Base-by-base conservation (phyloP, 2,329 filamentous ascomycete genomes). In the Diplocarpon rosae region DNA sequence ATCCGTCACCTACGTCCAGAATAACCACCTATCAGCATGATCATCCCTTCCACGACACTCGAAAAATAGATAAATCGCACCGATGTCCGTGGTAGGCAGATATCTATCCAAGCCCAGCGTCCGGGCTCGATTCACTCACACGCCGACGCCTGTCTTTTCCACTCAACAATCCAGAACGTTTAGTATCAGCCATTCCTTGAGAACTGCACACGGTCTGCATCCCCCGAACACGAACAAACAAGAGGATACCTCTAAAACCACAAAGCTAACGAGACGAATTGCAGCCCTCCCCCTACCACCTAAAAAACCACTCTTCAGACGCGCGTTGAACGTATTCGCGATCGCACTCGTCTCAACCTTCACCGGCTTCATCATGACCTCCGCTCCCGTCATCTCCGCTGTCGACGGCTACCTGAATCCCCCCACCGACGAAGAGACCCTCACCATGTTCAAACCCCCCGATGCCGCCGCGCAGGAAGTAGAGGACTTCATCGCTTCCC, bases 401-500 rank as follows among this genome's bases (percentile, higher is more conserved):
- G 63, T 72, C 37, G 65, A 66, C 38, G 68, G 65, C 42, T 63
- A 77, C 50, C 52, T 74, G 47, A 66, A 69, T 47, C 75, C 76
- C 2, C 73, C 74, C 52, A 75, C 75, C 27, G 84, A 94, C 65
- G 78, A 76, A 57, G 85, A 93, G 55, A 84, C 83, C 16, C 73
- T 92, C 49, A 62, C 64, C 4, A 69, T 83, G 52, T 95, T 78
- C 68, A 64, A 65, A 3, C 76, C 76, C 12, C 61, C 64, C 28
- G 75, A 78, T 60, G 73, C 72, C 10, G 55, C 61, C 34, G 65
- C 66, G 39, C 65, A 62, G 51, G 72, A 75, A 50, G 76, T 93
- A 56, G 83, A 95, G 53, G 70, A 77, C 8, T 75, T 76, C 59
- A 86, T 96, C 63, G 75, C 80, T 58, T 75, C 70, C 37, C 87